Percentiles rank a stretch among this genome's conserved stretches.
These are phyloP conservation scores for Solanum appendiculatum DNA, from an alignment of 257 asterid genomes.

Conservation along the genomic window DNA sequence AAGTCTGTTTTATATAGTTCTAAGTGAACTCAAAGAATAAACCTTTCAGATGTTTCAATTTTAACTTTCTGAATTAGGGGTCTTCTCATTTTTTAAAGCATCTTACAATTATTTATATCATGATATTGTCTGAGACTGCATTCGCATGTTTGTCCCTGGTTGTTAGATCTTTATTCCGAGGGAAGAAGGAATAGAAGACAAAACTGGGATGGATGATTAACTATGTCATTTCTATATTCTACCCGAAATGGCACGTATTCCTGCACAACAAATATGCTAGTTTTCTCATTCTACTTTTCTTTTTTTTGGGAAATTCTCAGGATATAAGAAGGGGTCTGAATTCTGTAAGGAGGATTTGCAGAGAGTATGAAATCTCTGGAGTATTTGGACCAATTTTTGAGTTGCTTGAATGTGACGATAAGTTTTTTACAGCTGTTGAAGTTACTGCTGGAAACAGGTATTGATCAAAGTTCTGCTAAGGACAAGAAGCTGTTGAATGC, in stretches of 20 bases:
- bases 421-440: conserved; percentile 95
- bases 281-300: neutral
- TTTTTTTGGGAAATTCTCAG: conserved; percentile 22
- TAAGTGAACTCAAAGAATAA: neutral
- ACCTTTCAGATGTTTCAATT: neutral
- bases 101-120: neutral
- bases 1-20: neutral
- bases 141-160: neutral
- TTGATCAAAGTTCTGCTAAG: neutral
- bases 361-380: conserved; percentile 43
- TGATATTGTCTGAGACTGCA: neutral
- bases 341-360: conserved; percentile 74
- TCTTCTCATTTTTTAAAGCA: neutral
- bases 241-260: neutral
- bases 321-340: conserved; percentile 94
- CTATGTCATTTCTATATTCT: neutral
- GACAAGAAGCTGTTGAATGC: neutral
- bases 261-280: neutral
- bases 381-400: conserved; percentile 86
- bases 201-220: neutral
- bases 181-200: neutral
- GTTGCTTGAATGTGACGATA: conserved; percentile 89
- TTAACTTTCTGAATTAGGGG: neutral
- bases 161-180: neutral
- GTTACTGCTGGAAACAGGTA: conserved; percentile 99